Evolutionary conservation across 371 early-diverging fungal species (phyloP).

Genomic region (Dichotomocladium elegans): DNA sequence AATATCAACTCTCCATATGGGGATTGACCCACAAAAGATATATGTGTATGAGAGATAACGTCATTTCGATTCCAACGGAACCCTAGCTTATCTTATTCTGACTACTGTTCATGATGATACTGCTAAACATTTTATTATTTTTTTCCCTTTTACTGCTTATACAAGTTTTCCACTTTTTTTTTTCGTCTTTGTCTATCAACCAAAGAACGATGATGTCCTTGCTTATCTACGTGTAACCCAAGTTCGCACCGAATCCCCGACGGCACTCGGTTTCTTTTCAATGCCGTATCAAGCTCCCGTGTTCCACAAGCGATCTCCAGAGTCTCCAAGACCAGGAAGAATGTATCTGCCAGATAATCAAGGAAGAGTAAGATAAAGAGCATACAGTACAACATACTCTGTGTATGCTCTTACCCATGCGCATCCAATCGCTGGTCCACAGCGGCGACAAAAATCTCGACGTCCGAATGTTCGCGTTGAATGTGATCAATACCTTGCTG

Average conservation of each 20-base stretch:
- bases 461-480: constrained; percentile 68
- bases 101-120: not conserved
- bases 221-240: no score
- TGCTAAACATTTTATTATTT: no score
- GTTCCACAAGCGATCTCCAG: constrained; percentile 72
- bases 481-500: constrained; percentile 59
- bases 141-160: no score
- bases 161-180: no score
- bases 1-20: not conserved
- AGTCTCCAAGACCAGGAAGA: constrained; percentile 74
- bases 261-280: no score
- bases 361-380: not conserved
- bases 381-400: not conserved
- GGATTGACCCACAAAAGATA: no score
- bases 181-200: no score
- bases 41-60: no score
- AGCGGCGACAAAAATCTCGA: constrained; percentile 64
- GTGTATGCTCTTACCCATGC: constrained; percentile 40
- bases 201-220: no score
- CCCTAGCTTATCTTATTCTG: not conserved
- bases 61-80: no score
- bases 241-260: no score
- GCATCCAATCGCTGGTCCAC: constrained; percentile 68
- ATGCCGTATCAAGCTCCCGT: constrained; percentile 16
- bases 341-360: constrained; percentile 45